phyloP scores from a whole-genome alignment of 805 yeast species.

The Wickerhamomyces kurtzmanii region DNA sequence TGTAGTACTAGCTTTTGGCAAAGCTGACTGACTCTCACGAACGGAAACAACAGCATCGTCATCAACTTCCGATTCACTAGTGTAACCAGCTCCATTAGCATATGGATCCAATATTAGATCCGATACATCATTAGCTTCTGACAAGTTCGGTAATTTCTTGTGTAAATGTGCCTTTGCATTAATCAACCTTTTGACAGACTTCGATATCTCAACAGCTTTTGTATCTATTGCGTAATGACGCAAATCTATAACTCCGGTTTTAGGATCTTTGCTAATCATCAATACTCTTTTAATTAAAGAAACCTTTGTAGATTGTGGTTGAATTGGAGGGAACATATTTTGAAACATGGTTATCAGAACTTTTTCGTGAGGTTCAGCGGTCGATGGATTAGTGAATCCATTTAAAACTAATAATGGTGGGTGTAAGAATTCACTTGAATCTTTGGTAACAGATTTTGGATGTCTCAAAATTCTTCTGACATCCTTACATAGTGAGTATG shows the following conservation, averaged over 20 bases:
- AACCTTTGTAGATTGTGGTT: conserved; percentile 74
- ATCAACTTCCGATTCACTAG: conserved; percentile 90
- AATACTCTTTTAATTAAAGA: conserved; percentile 74
- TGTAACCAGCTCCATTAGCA: conserved; percentile 63
- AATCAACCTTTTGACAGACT: conserved; percentile 62
- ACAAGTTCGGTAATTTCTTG: conserved; percentile 62
- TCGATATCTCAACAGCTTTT: conserved; percentile 68
- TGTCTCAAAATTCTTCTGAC: conserved; percentile 56
- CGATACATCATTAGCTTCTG: conserved; percentile 62
- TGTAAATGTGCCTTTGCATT: conserved; percentile 49
- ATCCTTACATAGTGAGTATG: conserved; percentile 78
- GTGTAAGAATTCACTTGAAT: conserved; percentile 45
- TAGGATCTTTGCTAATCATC: conserved; percentile 64
- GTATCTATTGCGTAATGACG: conserved; percentile 89
- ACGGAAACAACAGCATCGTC: conserved; percentile 78
- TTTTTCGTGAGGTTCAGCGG: conserved; percentile 64
- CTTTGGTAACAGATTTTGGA: conserved; percentile 71
- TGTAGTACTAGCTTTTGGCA: conserved; percentile 12
- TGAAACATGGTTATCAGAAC: conserved; percentile 84
- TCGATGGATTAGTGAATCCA: conserved; percentile 67
- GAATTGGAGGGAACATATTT: conserved; percentile 90
- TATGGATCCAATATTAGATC: conserved; percentile 80
- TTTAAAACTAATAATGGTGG: conserved; percentile 93
- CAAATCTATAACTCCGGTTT: conserved; percentile 66
- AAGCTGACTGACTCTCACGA: conserved; percentile 17